These are phyloP conservation scores for Boletus rubescentipes DNA, from an alignment of 768 basidiomycete species.

Conservation along the genomic window DNA sequence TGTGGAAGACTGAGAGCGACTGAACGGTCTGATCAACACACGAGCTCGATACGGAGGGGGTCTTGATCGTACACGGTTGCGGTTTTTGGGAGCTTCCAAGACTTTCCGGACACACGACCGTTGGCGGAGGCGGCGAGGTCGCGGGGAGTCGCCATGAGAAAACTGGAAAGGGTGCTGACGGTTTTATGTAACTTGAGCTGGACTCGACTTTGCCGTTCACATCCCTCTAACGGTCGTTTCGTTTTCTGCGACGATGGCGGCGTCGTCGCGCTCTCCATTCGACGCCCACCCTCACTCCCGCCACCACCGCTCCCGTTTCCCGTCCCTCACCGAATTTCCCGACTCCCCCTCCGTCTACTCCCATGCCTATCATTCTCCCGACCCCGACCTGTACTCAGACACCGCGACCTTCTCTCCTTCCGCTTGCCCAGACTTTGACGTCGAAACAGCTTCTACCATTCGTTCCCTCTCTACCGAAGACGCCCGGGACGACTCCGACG, in stretches of 20 bases:
- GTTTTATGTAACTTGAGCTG: slow-evolving; percentile 27
- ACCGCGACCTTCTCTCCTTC: slow-evolving; percentile 34
- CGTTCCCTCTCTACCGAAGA: slow-evolving; percentile 30
- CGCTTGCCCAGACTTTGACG: slow-evolving; percentile 57
- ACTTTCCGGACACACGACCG: slow-evolving; percentile 69
- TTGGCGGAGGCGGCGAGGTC: slow-evolving; percentile 56
- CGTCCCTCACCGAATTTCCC: slow-evolving; percentile 55
- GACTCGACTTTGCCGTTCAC: neutral
- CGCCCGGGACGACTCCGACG: slow-evolving; percentile 35
- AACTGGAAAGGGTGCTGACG: slow-evolving; percentile 1
- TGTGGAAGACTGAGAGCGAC: slow-evolving; percentile 65
- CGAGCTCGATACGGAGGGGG: neutral
- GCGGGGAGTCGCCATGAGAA: slow-evolving; percentile 20
- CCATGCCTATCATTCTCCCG: slow-evolving; percentile 56
- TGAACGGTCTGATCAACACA: slow-evolving; percentile 27
- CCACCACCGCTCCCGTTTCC: slow-evolving; percentile 46
- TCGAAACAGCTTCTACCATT: slow-evolving; percentile 39
- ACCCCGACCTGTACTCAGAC: slow-evolving; percentile 25
- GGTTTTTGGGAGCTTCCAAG: slow-evolving; percentile 57
- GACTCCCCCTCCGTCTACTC: slow-evolving; percentile 75
- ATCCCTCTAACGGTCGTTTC: neutral
- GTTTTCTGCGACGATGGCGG: slow-evolving; percentile 37
- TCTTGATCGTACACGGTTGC: slow-evolving; percentile 46
- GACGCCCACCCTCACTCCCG: slow-evolving; percentile 22
- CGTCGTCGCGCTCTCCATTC: slow-evolving; percentile 37